Evolutionary conservation across 2,329 filamentous ascomycete species (phyloP).

Genomic region (Apiospora sp.): DNA sequence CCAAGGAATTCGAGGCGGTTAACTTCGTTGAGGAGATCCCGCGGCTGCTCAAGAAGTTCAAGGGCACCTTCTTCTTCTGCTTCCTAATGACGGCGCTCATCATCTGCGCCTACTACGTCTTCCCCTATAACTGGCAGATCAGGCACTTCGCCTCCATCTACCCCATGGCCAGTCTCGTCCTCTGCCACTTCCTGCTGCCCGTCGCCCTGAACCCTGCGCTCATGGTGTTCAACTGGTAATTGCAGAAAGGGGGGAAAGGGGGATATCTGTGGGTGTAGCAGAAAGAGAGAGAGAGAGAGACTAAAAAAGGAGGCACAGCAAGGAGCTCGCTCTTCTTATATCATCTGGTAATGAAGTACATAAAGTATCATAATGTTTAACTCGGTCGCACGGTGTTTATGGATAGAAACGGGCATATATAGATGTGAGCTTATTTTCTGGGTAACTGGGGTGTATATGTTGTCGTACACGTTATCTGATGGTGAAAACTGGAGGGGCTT

Average conservation of each 20-base stretch:
- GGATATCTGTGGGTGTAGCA: neutral
- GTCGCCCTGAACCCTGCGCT: conserved; percentile 68
- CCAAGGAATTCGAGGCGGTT: conserved; percentile 44
- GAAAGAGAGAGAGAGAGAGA: neutral
- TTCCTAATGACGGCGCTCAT: conserved; percentile 39
- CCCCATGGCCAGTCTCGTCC: conserved; percentile 60
- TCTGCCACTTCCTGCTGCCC: conserved; percentile 64
- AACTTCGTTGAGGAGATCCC: conserved; percentile 45
- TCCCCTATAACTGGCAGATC: conserved; percentile 60
- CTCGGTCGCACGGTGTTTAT: conserved; percentile 8
- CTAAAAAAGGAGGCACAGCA: neutral
- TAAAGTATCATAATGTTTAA: conserved; percentile 21
- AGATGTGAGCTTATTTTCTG: neutral
- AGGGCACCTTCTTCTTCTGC: conserved; percentile 44
- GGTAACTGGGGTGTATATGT: neutral
- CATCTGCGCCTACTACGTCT: conserved; percentile 38
- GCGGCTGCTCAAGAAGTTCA: conserved; percentile 41
- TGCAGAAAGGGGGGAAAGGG: neutral
- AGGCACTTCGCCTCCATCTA: conserved; percentile 65
- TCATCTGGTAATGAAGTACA: conserved; percentile 18
- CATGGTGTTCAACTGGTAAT: conserved; percentile 69
- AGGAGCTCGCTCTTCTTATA: neutral
- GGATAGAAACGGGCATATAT: conserved; percentile 4
- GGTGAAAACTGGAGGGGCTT: neutral
- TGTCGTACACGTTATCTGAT: too few relatives aligned